Conservation (phyloP, 164 flowering plant species). For the Euptelea pleiosperma region DNA sequence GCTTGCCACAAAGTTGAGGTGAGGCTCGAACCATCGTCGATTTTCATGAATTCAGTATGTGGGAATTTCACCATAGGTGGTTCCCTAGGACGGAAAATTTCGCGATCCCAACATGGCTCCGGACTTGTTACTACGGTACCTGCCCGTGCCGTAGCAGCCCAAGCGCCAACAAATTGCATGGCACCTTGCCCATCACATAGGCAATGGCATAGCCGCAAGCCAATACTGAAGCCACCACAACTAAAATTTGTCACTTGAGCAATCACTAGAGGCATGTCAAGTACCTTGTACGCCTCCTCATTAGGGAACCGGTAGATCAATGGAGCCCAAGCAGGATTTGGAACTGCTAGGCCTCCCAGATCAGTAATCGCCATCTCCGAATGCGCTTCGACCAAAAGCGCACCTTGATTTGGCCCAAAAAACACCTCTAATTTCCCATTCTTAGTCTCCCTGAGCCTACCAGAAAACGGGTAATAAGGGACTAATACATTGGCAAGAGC, state of each 20-base stretch:
- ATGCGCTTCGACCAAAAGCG: conserved; percentile 57
- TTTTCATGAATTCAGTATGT: conserved; percentile 59
- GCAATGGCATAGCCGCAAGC: conserved; percentile 80
- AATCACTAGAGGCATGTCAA: conserved; percentile 75
- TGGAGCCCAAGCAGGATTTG: conserved; percentile 76
- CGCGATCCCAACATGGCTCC: conserved; percentile 74
- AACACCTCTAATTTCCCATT: conserved; percentile 74
- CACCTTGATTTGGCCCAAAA: conserved; percentile 66
- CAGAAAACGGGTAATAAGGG: conserved; percentile 87
- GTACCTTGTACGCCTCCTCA: conserved; percentile 60
- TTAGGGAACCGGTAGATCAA: conserved; percentile 53
- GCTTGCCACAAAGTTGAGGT: conserved; percentile 40
- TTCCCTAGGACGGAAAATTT: conserved; percentile 49
- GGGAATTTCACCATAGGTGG: conserved; percentile 56
- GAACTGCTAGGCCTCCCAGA: conserved; percentile 60
- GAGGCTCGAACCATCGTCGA: conserved; percentile 59
- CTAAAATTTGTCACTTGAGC: conserved; percentile 74
- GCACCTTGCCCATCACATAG: conserved; percentile 92
- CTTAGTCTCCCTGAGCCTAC: conserved; percentile 54
- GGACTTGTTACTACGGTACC: conserved; percentile 42
- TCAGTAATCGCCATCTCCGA: conserved; percentile 42
- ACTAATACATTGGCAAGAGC: conserved; percentile 64
- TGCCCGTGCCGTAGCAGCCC: conserved; percentile 67
- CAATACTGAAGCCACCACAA: conserved; percentile 87
- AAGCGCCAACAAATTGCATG: conserved; percentile 74